Evolutionary conservation across 2,329 filamentous ascomycete species (phyloP).

Genomic region (Leptodontidium sp.): DNA sequence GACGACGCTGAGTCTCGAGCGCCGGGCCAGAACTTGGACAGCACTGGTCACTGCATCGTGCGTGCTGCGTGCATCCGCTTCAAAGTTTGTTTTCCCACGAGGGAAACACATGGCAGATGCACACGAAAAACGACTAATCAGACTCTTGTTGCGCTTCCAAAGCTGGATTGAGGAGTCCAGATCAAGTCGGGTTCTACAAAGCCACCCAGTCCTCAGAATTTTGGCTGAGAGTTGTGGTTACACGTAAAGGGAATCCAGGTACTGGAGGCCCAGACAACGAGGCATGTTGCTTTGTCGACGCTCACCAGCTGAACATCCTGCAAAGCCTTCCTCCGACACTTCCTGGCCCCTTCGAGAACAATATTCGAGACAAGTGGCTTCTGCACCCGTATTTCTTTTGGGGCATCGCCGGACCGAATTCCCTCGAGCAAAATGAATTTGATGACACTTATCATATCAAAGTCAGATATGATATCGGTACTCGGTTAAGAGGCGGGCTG

Average conservation of each 20-base stretch:
- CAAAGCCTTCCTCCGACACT: not conserved
- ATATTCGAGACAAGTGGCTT: conserved; percentile 13
- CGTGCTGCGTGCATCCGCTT: conserved; percentile 21
- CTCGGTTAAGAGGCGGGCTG: conserved; percentile 9
- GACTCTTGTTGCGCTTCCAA: not conserved
- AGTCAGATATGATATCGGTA: conserved; percentile 20
- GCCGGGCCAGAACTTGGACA: conserved; percentile 13
- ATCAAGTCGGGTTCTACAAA: conserved; percentile 2
- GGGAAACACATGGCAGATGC: conserved; percentile 30
- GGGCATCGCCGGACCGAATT: conserved; percentile 17
- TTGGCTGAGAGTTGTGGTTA: conserved; percentile 1
- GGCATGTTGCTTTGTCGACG: not conserved
- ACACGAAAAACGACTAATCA: conserved; percentile 22
- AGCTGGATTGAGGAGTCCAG: conserved; percentile 9
- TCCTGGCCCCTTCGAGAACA: not conserved
- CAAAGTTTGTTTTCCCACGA: conserved; percentile 18
- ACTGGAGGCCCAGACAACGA: conserved; percentile 12
- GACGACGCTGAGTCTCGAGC: not conserved
- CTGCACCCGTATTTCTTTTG: conserved; percentile 13
- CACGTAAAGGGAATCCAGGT: conserved; percentile 9
- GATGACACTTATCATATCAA: conserved; percentile 18
- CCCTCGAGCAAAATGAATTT: not conserved
- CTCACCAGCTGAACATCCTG: not conserved
- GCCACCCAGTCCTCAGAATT: not conserved
- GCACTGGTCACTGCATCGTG: conserved; percentile 19